Evolutionary conservation across 352 stramenopile species (phyloP), one percentile per base, ranked within the genome.

Genomic region (Lagenidium giganteum): DNA sequence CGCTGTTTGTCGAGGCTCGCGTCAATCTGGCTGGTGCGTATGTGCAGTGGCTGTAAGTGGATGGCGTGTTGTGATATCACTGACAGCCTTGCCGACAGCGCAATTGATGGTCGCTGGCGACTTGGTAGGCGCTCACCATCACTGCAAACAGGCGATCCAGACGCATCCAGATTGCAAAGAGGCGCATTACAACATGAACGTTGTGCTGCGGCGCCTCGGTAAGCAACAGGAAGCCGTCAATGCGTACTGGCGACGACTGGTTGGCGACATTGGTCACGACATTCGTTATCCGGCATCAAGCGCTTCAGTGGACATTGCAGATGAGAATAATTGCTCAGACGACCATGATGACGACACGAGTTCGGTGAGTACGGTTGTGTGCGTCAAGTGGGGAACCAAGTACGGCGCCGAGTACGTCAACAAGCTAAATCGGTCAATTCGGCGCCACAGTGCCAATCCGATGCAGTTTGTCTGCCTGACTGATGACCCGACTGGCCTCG

Each of bases 351-450:
- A n/a, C n/a, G n/a, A n/a, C n/a, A 30, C 28, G 34, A 30, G 20
- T 17, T 61, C 9, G 27, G 37, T 14, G 2, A 36, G 33, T 31
- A 64, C 70, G 0, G 64, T 92, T 13, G 48, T 90, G n/a, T 93
- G 79, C 33, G 76, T 93, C 37, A 94, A 94, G 42, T 93, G 80
- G 76, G 83, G 83, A n/a, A 54, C 30, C 38, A 94, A 93, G 48
- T 94, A 94, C 48, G 60, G 57, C 8, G 35, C 74, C 9, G 71
- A 83, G n/a, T 94, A 94, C 47, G 80, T 93, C 8, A 93, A 93
- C 51, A 83, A 60, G 22, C 70, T 94, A 4, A 79, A 58, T 33
- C 47, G 51, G 9, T 64, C 58, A 0, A 30, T 90, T 21, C 39
- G 46, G 21, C 50, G 72, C 12, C 51, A 91, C 28, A 18, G 57